These are phyloP conservation scores for Colletotrichum eleusines DNA, from an alignment of 2,329 filamentous ascomycete species.

Conservation along the genomic window DNA sequence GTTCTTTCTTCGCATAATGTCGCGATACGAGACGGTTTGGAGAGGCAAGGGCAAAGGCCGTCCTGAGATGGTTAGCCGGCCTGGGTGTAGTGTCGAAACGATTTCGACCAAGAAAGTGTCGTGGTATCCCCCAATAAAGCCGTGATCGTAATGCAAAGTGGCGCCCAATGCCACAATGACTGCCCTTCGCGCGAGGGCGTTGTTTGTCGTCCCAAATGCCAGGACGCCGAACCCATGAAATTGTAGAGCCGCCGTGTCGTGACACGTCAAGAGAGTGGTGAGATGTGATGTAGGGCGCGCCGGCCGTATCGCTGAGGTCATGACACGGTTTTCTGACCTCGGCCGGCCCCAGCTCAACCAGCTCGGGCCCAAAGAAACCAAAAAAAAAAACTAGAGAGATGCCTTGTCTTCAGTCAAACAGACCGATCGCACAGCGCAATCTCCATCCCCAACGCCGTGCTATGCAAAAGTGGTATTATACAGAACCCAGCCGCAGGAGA, in stretches of 20 bases:
- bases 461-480: conserved; percentile 70
- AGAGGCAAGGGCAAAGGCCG: conserved; percentile 4
- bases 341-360: conserved; percentile 40
- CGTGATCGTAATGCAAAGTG: conserved; percentile 40
- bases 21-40: background rate
- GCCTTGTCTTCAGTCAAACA: conserved; percentile 32
- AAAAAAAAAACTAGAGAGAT: conserved; percentile 25
- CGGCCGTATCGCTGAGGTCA: conserved; percentile 48
- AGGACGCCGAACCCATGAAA: conserved; percentile 38
- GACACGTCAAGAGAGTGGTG: conserved; percentile 42
- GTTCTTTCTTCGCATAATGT: background rate
- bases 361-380: conserved; percentile 2
- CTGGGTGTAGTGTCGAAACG: conserved; percentile 19
- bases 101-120: conserved; percentile 27
- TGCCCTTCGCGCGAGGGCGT: conserved; percentile 41
- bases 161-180: conserved; percentile 37
- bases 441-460: conserved; percentile 60
- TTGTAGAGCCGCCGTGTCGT: conserved; percentile 48
- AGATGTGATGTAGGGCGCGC: conserved; percentile 48
- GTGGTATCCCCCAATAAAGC: conserved; percentile 39
- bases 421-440: conserved; percentile 34
- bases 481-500: conserved; percentile 83
- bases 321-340: conserved; percentile 50
- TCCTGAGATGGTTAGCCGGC: conserved; percentile 17
- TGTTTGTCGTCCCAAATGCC: conserved; percentile 36